Base-by-base conservation (phyloP, 2,329 filamentous ascomycete genomes). In the Magnaporthales sp. region DNA sequence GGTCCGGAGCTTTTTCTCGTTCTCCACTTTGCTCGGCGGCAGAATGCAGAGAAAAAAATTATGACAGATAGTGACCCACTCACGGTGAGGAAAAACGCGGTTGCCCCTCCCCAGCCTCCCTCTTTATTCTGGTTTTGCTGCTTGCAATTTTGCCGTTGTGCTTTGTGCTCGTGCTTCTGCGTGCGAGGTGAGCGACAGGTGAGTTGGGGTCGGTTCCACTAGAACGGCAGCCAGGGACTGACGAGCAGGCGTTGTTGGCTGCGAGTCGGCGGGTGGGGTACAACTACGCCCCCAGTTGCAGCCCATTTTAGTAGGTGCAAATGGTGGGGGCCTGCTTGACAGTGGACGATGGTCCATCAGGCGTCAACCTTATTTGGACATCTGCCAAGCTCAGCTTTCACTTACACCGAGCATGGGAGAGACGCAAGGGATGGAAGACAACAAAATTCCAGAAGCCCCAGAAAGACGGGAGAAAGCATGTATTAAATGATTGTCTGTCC, bases 341-440 rank as follows among this genome's bases (percentile, higher is more conserved):
- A 10, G 26, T 31, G 15, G 15, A 22, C 26, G 24, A 30, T 31
- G 27, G 60, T 22, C 60, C 22, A 10, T 62, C 27, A 30, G 27
- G n/a, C 27, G 29, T 24, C 62, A 64, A 64, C 63, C 63, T 64
- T 64, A 64, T 54, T 54, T 46, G 63, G 63, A 64, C 63, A 64
- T 64, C 63, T 56, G 46, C 63, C 63, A 64, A 56, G 32, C 26
- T 64, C 32, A 13, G 22, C n/a, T 19, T 11, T 64, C 63, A 64
- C 63, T 64, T 64, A 56, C 38, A 64, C 26, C 38, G 31, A 56
- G 46, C 26, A 38, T 63, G 62, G 26, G 30, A 19, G 27, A n/a
- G 30, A 64, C 46, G 63, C 63, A 64, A 64, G 63, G 38, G 46
- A 64, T 46, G 24, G 29, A 62, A 26, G 30, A 19, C 30, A n/a